Base-by-base conservation (phyloP, 2,329 filamentous ascomycete genomes). In the Fusarium brachygibbosum region DNA sequence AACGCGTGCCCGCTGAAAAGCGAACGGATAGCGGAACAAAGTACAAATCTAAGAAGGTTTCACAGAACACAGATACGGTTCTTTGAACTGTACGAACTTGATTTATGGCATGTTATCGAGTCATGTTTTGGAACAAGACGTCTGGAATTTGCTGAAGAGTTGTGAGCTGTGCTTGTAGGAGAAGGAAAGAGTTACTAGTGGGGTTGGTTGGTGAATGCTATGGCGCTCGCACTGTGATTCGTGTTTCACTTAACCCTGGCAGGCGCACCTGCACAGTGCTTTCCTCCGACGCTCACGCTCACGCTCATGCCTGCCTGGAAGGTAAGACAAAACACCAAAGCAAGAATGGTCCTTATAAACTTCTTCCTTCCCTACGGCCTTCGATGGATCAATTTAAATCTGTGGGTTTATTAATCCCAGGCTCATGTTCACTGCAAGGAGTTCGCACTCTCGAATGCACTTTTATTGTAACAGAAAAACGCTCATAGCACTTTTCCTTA, bases 241-340 rank as follows among this genome's bases (percentile, higher is more conserved):
- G 31, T 48, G 52, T 28, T 35, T 37, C 6, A 51, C 21, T n/a
- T 17, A 13, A 29, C 21, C n/a, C 2, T 51, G 34, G 19, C n/a
- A 41, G 32, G 17, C 5, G 21, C 45, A 52, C 31, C 21, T 44
- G 31, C 31, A 53, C 48, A 44, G 55, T 58, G 37, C 37, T 17
- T 41, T 19, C 29, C 16, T 37, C 28, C 32, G 6, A 28, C n/a
- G 2, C 12, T 13, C 28, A 14, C n/a, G n/a, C n/a, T n/a, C n/a
- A n/a, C n/a, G 19, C 13, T 32, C 38, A 6, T 52, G 25, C 38
- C 37, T 53, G 35, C 50, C 37, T 34, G 13, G 5, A 35, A 21
- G 14, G 6, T 21, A 28, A 49, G 13, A 32, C 28, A 31, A 4
- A 35, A 37, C 41, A 49, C 31, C 17, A 17, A 29, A 29, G 8